A percentile compares a stretch with the other conserved stretches of the same genome.
These are phyloP conservation scores for Ustilago trichophora DNA, from an alignment of 1,284 basidiomycete species.

Conservation along the genomic window DNA sequence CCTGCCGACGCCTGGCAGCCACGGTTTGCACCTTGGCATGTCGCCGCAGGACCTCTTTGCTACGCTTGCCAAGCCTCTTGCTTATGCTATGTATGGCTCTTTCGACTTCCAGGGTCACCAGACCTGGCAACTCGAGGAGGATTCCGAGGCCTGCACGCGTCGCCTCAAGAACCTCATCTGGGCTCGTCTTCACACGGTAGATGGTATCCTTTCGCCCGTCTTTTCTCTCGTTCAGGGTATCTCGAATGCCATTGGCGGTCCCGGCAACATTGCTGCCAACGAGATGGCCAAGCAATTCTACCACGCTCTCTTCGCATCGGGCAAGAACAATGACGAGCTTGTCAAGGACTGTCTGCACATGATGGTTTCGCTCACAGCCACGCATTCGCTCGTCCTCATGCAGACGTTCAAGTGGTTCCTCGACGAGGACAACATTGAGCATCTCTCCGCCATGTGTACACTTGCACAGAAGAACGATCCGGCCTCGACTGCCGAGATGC, in stretches of 20 bases:
- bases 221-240: constrained; percentile 35
- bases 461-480: constrained; percentile 32
- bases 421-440: constrained; percentile 25
- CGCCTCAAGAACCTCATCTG: constrained; percentile 42
- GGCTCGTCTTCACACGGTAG: constrained; percentile 39
- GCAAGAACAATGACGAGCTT: constrained; percentile 45
- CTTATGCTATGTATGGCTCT: constrained; percentile 47
- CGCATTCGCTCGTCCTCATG: constrained; percentile 42
- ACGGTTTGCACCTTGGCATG: constrained; percentile 35
- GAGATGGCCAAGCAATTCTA: constrained; percentile 44
- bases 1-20: constrained; percentile 31
- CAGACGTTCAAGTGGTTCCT: constrained; percentile 45
- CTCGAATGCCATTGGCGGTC: constrained; percentile 45
- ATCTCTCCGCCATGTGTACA: constrained; percentile 22
- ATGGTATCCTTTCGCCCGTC: constrained; percentile 32
- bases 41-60: constrained; percentile 23
- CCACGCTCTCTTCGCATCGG: constrained; percentile 30
- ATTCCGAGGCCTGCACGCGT: constrained; percentile 23
- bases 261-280: constrained; percentile 38
- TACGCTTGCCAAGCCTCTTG: constrained; percentile 37
- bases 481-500: constrained; percentile 27
- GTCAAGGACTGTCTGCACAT: constrained; percentile 39
- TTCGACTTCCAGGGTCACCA: constrained; percentile 46
- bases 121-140: constrained; percentile 42
- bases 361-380: constrained; percentile 44